These are phyloP conservation scores for Aureobasidium uvarum DNA, from an alignment of 2,329 filamentous ascomycete species.

Conservation along the genomic window DNA sequence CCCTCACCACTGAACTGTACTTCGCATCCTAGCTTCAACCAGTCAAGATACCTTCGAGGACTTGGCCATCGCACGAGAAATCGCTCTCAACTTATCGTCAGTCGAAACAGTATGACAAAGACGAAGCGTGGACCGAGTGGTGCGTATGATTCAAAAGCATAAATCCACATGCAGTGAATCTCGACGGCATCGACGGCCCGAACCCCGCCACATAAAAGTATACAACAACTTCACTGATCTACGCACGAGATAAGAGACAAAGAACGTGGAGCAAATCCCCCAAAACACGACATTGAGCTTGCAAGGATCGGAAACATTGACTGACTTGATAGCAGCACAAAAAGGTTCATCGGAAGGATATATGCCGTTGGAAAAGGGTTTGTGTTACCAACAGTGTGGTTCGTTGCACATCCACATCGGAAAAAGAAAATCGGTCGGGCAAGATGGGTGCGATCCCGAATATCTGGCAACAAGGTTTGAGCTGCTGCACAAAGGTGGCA, in stretches of 20 bases:
- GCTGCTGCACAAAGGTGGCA: background rate
- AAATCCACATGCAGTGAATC: background rate
- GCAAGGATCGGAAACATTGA: too few relatives aligned
- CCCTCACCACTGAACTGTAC: too few relatives aligned
- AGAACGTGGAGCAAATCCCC: too few relatives aligned
- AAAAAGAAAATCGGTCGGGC: background rate
- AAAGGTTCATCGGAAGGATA: background rate
- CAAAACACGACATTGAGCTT: too few relatives aligned
- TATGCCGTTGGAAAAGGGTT: background rate
- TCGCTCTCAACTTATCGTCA: too few relatives aligned
- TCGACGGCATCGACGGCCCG: background rate
- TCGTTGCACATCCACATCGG: background rate
- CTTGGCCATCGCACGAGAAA: too few relatives aligned
- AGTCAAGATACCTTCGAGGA: too few relatives aligned
- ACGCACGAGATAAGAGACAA: background rate
- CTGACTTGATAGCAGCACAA: background rate
- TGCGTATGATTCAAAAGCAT: background rate
- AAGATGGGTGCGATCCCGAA: background rate
- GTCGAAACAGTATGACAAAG: background rate
- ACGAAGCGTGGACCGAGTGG: background rate
- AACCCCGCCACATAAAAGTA: background rate
- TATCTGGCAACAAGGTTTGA: background rate
- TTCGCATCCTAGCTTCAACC: too few relatives aligned
- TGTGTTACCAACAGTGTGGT: background rate
- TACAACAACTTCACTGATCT: background rate